Evolutionary conservation across 805 yeast species (phyloP).

Genomic region (Henningerozyma blattae): DNA sequence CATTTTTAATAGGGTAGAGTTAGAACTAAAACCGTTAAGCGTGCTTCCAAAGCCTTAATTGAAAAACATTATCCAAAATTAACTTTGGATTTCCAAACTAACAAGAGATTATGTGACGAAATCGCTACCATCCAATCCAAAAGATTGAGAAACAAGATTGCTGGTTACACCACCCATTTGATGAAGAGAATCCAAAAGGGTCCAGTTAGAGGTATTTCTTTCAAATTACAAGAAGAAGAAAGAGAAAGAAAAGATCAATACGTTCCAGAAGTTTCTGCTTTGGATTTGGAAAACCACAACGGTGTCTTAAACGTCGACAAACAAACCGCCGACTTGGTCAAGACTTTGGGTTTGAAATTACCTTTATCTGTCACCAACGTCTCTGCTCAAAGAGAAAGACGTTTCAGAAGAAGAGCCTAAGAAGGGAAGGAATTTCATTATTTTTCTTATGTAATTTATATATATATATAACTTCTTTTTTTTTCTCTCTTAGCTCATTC

Average conservation of each 20-base stretch:
- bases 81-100: conserved; percentile 98
- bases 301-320: conserved; percentile 94
- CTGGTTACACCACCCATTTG: conserved; percentile 99
- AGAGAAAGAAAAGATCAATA: conserved; percentile 99
- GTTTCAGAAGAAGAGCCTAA: conserved; percentile 86
- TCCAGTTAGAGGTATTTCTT: conserved; percentile 99
- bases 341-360: conserved; percentile 82
- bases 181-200: conserved; percentile 99
- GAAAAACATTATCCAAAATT: conserved; percentile 99
- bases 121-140: conserved; percentile 98
- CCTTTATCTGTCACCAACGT: conserved; percentile 79
- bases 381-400: conserved; percentile 84
- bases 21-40: conserved; percentile 99
- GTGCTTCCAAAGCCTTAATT: conserved; percentile 99
- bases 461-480: not conserved
- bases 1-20: conserved; percentile 85
- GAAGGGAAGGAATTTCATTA: not conserved
- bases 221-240: conserved; percentile 99
- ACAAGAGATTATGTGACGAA: conserved; percentile 98
- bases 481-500: not conserved
- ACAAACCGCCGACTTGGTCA: conserved; percentile 92
- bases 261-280: conserved; percentile 99
- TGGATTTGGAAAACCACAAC: conserved; percentile 93
- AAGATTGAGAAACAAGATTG: conserved; percentile 99
- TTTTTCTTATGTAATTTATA: no score